These are phyloP conservation scores for Lactarius evosmus DNA, from an alignment of 768 basidiomycete species.

Conservation along the genomic window DNA sequence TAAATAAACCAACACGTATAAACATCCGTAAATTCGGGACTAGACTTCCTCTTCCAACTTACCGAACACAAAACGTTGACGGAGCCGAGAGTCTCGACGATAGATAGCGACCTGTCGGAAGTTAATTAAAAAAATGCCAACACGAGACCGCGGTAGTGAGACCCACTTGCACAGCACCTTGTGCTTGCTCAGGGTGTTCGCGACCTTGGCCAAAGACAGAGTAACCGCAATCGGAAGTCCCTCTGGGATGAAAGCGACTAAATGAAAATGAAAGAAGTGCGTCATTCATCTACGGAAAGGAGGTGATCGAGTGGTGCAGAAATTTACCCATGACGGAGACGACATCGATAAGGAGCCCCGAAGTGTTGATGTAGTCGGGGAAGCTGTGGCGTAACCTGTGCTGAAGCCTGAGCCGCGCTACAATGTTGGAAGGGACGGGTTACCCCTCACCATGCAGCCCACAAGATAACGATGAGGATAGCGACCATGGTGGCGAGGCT, in stretches of 20 bases:
- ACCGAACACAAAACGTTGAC: slow-evolving; percentile 49
- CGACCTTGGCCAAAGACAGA: slow-evolving; percentile 46
- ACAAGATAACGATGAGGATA: slow-evolving; percentile 51
- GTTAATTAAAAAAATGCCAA: background rate
- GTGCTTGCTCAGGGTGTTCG: slow-evolving; percentile 48
- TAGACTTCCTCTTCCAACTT: background rate
- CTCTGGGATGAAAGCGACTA: slow-evolving; percentile 51
- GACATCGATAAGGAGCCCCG: slow-evolving; percentile 51
- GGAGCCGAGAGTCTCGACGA: slow-evolving; percentile 63
- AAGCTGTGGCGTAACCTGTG: slow-evolving; percentile 42
- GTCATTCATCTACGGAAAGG: background rate
- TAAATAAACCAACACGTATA: background rate
- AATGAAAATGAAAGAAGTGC: background rate
- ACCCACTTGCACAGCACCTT: slow-evolving; percentile 46
- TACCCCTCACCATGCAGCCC: slow-evolving; percentile 38
- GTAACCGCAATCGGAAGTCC: slow-evolving; percentile 55
- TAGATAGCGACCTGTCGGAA: slow-evolving; percentile 44
- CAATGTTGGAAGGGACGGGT: slow-evolving; percentile 16
- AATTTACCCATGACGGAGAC: slow-evolving; percentile 49
- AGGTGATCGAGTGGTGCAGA: background rate
- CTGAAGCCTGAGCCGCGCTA: slow-evolving; percentile 22
- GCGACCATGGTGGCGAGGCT: slow-evolving; percentile 44
- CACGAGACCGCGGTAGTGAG: background rate
- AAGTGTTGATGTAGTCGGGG: slow-evolving; percentile 47
- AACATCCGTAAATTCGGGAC: background rate